Percentiles rank a stretch among this genome's conserved stretches.
Evolutionary conservation across 2,329 filamentous ascomycete genomes (phyloP).

Genomic region (Colletotrichum sp.): DNA sequence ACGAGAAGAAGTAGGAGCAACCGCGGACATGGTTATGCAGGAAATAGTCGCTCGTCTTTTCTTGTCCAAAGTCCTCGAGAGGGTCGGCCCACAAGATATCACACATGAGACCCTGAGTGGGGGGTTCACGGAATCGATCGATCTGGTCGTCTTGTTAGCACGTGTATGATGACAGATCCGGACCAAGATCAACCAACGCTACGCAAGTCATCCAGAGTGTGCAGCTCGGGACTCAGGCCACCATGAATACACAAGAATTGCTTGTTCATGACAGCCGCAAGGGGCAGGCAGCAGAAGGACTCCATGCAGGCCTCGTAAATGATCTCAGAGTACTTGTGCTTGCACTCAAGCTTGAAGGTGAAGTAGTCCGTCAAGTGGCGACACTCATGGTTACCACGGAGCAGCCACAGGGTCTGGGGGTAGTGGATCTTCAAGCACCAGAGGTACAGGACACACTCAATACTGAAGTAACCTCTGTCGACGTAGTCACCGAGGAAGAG

Average conservation of each 20-base stretch:
- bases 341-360: conserved; percentile 99
- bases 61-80: conserved; percentile 96
- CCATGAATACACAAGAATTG: conserved; percentile 99
- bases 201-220: conserved; percentile 93
- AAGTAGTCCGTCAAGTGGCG: conserved; percentile 99
- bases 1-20: conserved; percentile 99
- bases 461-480: conserved; percentile 97
- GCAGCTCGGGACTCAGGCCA: conserved; percentile 91
- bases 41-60: conserved; percentile 98
- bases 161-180: not conserved
- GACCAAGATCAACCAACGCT: conserved; percentile 53
- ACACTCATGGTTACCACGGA: conserved; percentile 98
- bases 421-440: conserved; percentile 99
- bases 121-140: conserved; percentile 96
- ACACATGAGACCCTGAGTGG: conserved; percentile 97
- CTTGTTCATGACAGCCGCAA: conserved; percentile 99
- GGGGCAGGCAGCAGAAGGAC: conserved; percentile 90
- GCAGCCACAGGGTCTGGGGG: conserved; percentile 93
- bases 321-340: conserved; percentile 97
- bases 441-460: conserved; percentile 97
- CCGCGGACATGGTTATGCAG: conserved; percentile 98
- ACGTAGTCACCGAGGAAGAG: conserved; percentile 98
- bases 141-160: conserved; percentile 59
- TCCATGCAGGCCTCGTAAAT: conserved; percentile 99
- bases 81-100: conserved; percentile 99